Evolutionary conservation across 495 filamentous ascomycete genomes (phyloP).

Genomic region (Xylaria castorea): DNA sequence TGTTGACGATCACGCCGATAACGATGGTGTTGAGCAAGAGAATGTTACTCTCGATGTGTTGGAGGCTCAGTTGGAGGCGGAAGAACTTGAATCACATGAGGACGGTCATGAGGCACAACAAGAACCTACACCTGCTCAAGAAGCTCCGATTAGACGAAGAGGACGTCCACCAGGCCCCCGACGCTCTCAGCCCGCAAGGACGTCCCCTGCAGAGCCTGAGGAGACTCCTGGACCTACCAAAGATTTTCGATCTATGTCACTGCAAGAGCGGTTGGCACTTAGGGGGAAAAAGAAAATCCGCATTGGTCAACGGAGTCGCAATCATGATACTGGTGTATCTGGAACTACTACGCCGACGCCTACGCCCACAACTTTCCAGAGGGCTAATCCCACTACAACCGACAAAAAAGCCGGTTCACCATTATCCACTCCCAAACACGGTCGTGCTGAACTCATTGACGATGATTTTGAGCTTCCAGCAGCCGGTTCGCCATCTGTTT

Average conservation of each 20-base stretch:
- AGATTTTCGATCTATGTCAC: conserved; percentile 46
- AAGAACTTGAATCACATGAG: conserved; percentile 28
- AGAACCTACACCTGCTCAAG: conserved; percentile 15
- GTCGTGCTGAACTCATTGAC: conserved; percentile 36
- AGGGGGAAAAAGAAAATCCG: conserved; percentile 54
- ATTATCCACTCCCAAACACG: conserved; percentile 29
- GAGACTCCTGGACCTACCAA: conserved; percentile 24
- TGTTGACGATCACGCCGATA: conserved; percentile 23
- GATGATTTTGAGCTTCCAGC: conserved; percentile 44
- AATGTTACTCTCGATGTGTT: conserved; percentile 37
- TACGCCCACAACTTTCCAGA: conserved; percentile 22
- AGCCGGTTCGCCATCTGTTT: conserved; percentile 31
- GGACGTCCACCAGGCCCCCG: conserved; percentile 17
- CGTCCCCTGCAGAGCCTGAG: conserved; percentile 5
- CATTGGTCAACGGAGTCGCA: conserved; percentile 42
- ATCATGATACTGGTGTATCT: conserved; percentile 25
- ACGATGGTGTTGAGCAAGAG: conserved; percentile 22
- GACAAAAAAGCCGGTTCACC: conserved; percentile 20
- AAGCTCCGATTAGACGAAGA: conserved; percentile 9
- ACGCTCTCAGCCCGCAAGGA: conserved; percentile 20
- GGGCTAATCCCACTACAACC: conserved; percentile 9
- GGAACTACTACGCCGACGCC: conserved; percentile 23
- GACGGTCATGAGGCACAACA: conserved; percentile 21
- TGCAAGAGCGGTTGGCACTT: conserved; percentile 54
- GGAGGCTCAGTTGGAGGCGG: conserved; percentile 34